Conservation (phyloP, 2,329 filamentous ascomycete genomes). For the Fusarium paranaense region DNA sequence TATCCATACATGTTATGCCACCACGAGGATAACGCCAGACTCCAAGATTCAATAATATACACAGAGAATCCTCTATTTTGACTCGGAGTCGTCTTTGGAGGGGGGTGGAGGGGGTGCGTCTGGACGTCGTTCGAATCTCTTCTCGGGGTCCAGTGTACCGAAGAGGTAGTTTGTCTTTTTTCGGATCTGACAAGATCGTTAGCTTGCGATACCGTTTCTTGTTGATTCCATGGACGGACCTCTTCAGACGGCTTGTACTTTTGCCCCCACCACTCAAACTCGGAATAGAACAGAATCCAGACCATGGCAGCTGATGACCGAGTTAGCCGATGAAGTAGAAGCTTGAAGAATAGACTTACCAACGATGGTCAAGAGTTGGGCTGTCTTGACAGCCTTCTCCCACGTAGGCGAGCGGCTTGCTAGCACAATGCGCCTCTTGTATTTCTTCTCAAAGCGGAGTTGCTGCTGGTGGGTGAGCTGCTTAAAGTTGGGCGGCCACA, state of each 20-base stretch:
- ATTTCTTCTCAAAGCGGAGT: constrained; percentile 82
- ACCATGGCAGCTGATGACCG: constrained; percentile 49
- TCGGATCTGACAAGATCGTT: constrained; percentile 47
- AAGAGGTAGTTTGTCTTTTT: constrained; percentile 53
- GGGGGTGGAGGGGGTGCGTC: constrained; percentile 51
- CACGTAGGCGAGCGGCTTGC: constrained; percentile 72
- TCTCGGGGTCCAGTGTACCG: constrained; percentile 55
- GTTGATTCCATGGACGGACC: constrained; percentile 40
- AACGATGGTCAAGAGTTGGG: constrained; percentile 69
- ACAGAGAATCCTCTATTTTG: constrained; percentile 43
- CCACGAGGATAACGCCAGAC: constrained; percentile 45
- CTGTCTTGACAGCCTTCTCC: constrained; percentile 73
- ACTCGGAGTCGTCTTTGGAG: constrained; percentile 40
- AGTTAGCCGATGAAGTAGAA: constrained; percentile 16
- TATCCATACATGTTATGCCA: constrained; percentile 41
- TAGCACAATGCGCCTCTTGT: constrained; percentile 75
- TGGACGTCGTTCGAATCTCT: constrained; percentile 55
- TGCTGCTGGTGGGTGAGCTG: constrained; percentile 78
- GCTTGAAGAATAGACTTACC: constrained; percentile 52
- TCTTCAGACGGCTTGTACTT: constrained; percentile 57
- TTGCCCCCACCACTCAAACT: constrained; percentile 58
- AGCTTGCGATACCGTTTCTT: constrained; percentile 4
- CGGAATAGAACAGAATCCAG: constrained; percentile 56
- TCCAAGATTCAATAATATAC: constrained; percentile 44
- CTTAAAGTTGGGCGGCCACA: constrained; percentile 83